Conservation (phyloP, 306 rosid species). For the Sphenostylis stenocarpa region DNA sequence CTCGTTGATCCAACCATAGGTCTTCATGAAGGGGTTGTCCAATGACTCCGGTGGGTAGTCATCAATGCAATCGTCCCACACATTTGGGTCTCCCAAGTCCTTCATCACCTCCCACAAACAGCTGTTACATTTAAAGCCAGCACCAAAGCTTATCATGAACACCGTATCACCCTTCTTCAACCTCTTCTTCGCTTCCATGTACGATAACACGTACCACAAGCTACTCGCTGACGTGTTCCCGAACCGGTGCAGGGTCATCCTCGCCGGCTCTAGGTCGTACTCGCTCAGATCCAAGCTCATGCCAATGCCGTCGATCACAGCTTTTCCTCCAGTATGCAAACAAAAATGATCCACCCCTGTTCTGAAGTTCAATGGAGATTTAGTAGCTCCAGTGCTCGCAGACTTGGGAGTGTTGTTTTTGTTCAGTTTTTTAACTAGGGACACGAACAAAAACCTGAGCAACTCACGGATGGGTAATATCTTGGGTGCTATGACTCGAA, state of each 20-base stretch:
- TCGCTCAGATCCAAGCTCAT: slow-evolving; percentile 57
- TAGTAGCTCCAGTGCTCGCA: slow-evolving; percentile 13
- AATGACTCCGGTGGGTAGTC: slow-evolving; percentile 61
- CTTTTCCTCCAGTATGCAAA: slow-evolving; percentile 86
- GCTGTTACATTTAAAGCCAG: slow-evolving; percentile 94
- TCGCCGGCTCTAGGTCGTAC: slow-evolving; percentile 80
- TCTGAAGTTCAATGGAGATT: slow-evolving; percentile 55
- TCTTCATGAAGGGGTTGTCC: slow-evolving; percentile 73
- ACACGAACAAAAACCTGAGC: slow-evolving; percentile 44
- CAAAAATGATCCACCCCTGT: slow-evolving; percentile 84
- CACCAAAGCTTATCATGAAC: slow-evolving; percentile 92
- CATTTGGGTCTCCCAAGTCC: slow-evolving; percentile 58
- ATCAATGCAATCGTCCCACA: slow-evolving; percentile 72
- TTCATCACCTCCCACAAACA: slow-evolving; percentile 81
- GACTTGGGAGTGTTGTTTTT: not conserved
- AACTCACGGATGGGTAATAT: slow-evolving; percentile 74
- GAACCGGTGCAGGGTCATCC: slow-evolving; percentile 91
- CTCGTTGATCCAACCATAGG: slow-evolving; percentile 67
- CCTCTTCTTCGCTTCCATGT: slow-evolving; percentile 93
- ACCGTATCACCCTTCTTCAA: slow-evolving; percentile 64
- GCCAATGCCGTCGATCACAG: slow-evolving; percentile 87
- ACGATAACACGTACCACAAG: slow-evolving; percentile 84
- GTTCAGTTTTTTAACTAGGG: slow-evolving; percentile 33
- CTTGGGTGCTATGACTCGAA: slow-evolving; percentile 64
- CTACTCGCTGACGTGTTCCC: slow-evolving; percentile 91